phyloP scores from a whole-genome alignment of 257 asterid genomes.

The Euphrasia confusa region DNA sequence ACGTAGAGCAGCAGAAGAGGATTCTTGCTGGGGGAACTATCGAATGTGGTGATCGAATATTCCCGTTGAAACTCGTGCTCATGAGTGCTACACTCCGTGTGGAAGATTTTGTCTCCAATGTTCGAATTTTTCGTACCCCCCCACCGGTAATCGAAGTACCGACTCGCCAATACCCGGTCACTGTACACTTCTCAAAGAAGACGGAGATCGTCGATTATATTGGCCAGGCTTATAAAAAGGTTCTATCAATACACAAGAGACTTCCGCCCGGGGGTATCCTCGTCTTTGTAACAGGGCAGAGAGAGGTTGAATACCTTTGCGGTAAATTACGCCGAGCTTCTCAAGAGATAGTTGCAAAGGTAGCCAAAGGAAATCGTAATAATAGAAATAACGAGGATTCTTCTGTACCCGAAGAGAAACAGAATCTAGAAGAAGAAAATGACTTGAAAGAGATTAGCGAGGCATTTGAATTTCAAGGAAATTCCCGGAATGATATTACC shows the following conservation, averaged over 20 bases:
- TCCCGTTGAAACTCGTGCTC: slow-evolving; percentile 79
- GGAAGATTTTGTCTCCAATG: slow-evolving; percentile 71
- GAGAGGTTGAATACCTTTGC: slow-evolving; percentile 85
- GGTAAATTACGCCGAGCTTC: slow-evolving; percentile 61
- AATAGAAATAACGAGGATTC: slow-evolving; percentile 21
- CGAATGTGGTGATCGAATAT: slow-evolving; percentile 42
- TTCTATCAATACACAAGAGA: slow-evolving; percentile 82
- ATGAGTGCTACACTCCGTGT: slow-evolving; percentile 97
- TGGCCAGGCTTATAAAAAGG: slow-evolving; percentile 86
- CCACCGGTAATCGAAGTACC: slow-evolving; percentile 90
- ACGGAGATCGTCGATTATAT: slow-evolving; percentile 77
- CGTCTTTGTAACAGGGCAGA: slow-evolving; percentile 90
- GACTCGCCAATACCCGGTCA: slow-evolving; percentile 83
- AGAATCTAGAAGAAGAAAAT: slow-evolving; percentile 37
- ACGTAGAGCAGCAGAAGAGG: slow-evolving; percentile 59
- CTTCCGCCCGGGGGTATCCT: slow-evolving; percentile 94
- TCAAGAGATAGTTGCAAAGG: slow-evolving; percentile 37
- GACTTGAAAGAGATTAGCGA: slow-evolving; percentile 61
- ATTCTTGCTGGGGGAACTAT: slow-evolving; percentile 52
- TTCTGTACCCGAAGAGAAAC: slow-evolving; percentile 34
- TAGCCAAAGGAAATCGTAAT: slow-evolving; percentile 24
- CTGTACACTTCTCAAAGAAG: slow-evolving; percentile 74
- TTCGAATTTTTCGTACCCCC: slow-evolving; percentile 53
- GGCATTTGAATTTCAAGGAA: slow-evolving; percentile 69
- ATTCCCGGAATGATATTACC: slow-evolving; percentile 45